A percentile compares a stretch with the other conserved stretches of the same genome.
phyloP scores from a whole-genome alignment of 306 rosid genomes.

The Prinsepia uniflora region DNA sequence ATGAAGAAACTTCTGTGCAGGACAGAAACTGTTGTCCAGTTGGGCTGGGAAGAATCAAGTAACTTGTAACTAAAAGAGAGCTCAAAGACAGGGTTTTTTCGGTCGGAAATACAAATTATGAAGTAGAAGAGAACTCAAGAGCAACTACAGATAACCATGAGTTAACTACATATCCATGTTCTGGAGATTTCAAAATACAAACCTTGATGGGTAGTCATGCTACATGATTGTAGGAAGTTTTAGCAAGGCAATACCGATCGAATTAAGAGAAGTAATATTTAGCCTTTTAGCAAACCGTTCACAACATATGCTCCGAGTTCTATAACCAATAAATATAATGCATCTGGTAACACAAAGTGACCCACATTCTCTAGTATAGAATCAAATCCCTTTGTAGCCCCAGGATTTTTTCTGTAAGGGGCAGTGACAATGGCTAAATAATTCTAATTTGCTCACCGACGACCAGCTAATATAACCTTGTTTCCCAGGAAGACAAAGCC shows the following conservation, averaged over 20 bases:
- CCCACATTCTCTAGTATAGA: background rate
- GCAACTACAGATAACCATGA: background rate
- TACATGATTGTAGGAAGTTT: background rate
- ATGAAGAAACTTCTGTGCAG: conserved; percentile 67
- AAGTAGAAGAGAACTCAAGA: background rate
- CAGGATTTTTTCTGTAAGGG: background rate
- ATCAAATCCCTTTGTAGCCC: background rate
- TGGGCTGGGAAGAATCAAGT: conserved; percentile 58
- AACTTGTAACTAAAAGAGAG: conserved; percentile 8
- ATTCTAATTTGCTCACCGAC: background rate
- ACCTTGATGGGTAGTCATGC: background rate
- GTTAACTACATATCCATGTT: background rate
- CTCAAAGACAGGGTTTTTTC: background rate
- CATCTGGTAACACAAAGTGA: background rate
- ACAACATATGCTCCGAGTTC: background rate
- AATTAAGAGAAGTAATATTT: background rate
- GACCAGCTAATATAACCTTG: background rate
- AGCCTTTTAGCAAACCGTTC: background rate
- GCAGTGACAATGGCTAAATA: background rate
- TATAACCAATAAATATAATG: background rate
- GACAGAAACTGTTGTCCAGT: conserved; percentile 72
- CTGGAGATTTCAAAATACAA: background rate
- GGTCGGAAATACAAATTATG: background rate
- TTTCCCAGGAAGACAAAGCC: background rate
- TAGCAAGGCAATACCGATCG: background rate